These are phyloP conservation scores for Exophiala xenobiotica DNA, from an alignment of 2,329 filamentous ascomycete genomes.

Conservation along the genomic window DNA sequence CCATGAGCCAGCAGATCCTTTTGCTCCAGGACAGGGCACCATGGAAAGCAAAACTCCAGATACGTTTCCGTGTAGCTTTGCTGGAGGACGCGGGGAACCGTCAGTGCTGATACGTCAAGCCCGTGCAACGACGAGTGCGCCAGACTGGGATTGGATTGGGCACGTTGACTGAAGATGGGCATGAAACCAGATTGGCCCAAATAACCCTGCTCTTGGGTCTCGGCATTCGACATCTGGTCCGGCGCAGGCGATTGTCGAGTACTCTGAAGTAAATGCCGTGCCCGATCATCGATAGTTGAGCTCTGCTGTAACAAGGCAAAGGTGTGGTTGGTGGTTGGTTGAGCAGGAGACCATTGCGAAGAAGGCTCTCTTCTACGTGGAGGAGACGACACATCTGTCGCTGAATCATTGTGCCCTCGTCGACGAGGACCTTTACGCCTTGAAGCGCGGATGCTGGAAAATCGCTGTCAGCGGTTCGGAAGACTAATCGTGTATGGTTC, in stretches of 20 bases:
- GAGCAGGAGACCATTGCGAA: background rate
- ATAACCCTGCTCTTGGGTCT: conserved; percentile 11
- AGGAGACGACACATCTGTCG: background rate
- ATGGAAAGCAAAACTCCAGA: conserved; percentile 44
- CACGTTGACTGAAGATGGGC: conserved; percentile 10
- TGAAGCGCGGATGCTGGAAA: background rate
- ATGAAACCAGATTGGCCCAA: conserved; percentile 11
- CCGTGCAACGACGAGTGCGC: background rate
- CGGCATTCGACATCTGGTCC: conserved; percentile 2
- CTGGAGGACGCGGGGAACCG: conserved; percentile 34
- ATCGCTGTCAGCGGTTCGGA: background rate
- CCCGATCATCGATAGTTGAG: background rate
- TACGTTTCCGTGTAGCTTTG: conserved; percentile 46
- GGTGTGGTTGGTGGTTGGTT: background rate
- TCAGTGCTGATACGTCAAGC: background rate
- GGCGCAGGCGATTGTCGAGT: background rate
- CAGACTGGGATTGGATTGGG: background rate
- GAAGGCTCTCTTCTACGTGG: background rate
- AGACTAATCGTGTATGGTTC: background rate
- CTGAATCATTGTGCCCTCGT: background rate
- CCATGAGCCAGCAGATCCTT: background rate
- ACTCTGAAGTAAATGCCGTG: background rate
- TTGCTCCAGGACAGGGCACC: conserved; percentile 44
- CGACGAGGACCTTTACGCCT: background rate
- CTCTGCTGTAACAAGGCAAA: background rate